Percentiles rank a stretch among this genome's conserved stretches.
Conservation (phyloP, 768 basidiomycete species). For the Tulasnella sp. region DNA sequence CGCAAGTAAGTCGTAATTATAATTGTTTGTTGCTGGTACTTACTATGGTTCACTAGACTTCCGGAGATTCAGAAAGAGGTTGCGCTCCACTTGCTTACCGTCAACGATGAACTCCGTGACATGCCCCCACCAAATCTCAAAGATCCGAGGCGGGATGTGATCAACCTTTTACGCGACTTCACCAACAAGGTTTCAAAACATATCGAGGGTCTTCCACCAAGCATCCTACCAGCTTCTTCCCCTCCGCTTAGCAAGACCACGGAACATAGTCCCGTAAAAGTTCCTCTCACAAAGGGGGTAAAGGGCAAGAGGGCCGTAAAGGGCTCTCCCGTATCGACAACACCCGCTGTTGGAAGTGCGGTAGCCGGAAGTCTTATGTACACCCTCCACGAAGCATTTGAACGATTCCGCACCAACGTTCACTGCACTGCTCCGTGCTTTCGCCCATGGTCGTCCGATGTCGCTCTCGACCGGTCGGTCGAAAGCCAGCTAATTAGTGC, state of each 20-base stretch:
- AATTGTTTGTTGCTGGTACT: not conserved
- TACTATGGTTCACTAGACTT: constrained; percentile 34
- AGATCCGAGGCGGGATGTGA: constrained; percentile 45
- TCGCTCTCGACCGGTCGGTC: too few relatives aligned
- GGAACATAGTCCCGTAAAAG: too few relatives aligned
- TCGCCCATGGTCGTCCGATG: not conserved
- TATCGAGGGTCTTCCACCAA: constrained; percentile 39
- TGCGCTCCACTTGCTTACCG: constrained; percentile 32
- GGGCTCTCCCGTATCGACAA: too few relatives aligned
- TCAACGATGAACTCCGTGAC: constrained; percentile 26
- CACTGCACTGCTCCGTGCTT: not conserved
- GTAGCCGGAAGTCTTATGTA: not conserved
- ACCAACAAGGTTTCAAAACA: constrained; percentile 33
- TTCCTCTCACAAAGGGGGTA: too few relatives aligned
- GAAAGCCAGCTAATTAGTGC: not conserved
- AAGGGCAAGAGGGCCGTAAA: too few relatives aligned
- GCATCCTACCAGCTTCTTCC: not conserved
- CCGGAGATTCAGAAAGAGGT: constrained; percentile 52
- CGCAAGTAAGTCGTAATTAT: constrained; percentile 36
- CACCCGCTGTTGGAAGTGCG: too few relatives aligned
- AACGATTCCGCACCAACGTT: not conserved
- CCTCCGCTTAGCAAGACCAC: not conserved
- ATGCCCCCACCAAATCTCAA: constrained; percentile 43
- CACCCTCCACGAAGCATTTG: not conserved
- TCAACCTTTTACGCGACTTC: constrained; percentile 38